phyloP scores from a whole-genome alignment of 345 rosid species.

The Acer saccharum region DNA sequence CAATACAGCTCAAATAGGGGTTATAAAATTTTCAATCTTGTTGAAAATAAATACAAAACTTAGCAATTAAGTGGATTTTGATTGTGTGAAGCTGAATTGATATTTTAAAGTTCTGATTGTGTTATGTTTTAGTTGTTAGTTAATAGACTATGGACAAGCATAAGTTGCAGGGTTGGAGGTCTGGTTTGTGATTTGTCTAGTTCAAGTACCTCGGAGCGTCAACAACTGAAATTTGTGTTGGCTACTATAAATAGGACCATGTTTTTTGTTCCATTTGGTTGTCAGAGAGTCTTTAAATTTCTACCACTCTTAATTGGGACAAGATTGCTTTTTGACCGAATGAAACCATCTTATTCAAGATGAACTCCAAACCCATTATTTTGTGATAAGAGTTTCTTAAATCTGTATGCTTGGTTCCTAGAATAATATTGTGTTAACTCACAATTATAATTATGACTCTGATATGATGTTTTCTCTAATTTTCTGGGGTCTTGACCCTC shows the following conservation, averaged over 20 bases:
- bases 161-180: too few relatives aligned
- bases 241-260: neutral
- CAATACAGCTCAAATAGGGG: too few relatives aligned
- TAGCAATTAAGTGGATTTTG: neutral
- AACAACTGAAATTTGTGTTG: neutral
- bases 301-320: neutral
- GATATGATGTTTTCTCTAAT: constrained; percentile 16
- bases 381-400: neutral
- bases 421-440: neutral
- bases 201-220: neutral
- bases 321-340: neutral
- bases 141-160: neutral
- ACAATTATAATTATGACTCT: neutral
- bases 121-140: neutral
- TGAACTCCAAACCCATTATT: neutral
- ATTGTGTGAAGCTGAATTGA: neutral
- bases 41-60: neutral
- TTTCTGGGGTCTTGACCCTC: neutral
- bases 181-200: too few relatives aligned
- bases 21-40: neutral
- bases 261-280: neutral
- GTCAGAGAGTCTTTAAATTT: neutral
- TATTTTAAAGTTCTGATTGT: neutral
- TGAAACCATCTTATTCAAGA: neutral
- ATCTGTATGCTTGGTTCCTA: neutral